Evolutionary conservation across 2,329 filamentous ascomycete species (phyloP).

Genomic region (Penicillium sclerotigenum): DNA sequence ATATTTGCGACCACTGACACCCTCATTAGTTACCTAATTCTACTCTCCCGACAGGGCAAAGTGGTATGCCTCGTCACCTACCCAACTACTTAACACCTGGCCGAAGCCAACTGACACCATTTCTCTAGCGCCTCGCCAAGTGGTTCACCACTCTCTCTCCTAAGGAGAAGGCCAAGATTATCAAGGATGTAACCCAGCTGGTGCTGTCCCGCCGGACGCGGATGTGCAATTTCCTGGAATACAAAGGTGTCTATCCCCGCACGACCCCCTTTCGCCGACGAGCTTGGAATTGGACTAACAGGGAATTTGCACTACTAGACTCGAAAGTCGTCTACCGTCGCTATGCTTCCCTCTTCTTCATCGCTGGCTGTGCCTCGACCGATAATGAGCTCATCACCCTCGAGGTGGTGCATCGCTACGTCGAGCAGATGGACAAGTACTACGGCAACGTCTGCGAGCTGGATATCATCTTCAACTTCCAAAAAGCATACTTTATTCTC

Average conservation of each 20-base stretch:
- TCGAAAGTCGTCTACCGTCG: conserved; percentile 98
- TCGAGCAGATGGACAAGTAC: conserved; percentile 99
- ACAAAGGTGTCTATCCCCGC: conserved; percentile 68
- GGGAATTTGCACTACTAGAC: conserved; percentile 56
- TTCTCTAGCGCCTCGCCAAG: conserved; percentile 83
- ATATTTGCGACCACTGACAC: conserved; percentile 7
- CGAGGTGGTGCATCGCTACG: conserved; percentile 97
- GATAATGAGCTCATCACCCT: conserved; percentile 98
- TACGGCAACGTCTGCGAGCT: conserved; percentile 99
- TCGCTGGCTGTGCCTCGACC: conserved; percentile 91
- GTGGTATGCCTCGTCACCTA: conserved; percentile 67
- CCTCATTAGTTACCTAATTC: conserved; percentile 80
- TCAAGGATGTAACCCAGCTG: conserved; percentile 98
- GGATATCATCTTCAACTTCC: conserved; percentile 99
- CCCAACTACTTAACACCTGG: conserved; percentile 28
- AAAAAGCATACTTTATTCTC: conserved; percentile 98
- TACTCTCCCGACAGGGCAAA: conserved; percentile 97
- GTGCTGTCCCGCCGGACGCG: conserved; percentile 92
- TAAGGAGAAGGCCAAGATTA: conserved; percentile 98
- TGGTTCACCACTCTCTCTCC: conserved; percentile 98
- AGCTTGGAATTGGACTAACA: background rate
- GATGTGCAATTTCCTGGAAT: conserved; percentile 99
- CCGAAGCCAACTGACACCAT: conserved; percentile 29
- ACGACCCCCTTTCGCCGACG: conserved; percentile 1
- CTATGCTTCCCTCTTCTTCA: conserved; percentile 99